Evolutionary conservation across 495 filamentous ascomycete species (phyloP), one percentile per base, ranked within the genome.

Genomic region (Pyrenopolyporus hunteri): DNA sequence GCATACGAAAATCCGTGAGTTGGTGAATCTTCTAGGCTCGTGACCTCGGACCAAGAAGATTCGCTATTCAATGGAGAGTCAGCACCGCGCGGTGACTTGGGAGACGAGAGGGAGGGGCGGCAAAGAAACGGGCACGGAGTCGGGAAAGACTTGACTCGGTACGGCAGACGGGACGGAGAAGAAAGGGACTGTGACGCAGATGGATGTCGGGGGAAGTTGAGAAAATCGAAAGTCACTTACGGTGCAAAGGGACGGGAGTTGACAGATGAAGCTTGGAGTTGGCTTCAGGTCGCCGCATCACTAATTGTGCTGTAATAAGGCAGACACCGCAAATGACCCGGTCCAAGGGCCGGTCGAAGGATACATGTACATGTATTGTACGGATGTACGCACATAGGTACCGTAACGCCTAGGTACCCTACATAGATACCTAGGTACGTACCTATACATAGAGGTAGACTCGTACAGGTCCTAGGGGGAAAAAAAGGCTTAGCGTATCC

Each of bases 11-110:
- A 25, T 52, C 16, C 23, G 40, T 39, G 35, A 52, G n/a, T n/a
- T 4, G 22, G 16, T 49, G 49, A 63, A 57, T 46, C 22, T 57
- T 63, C 52, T 20, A 45, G 45, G 31, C 45, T 26, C 37, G 59
- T 52, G 45, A 51, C 57, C 37, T 39, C 32, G 39, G 31, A 29
- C 8, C 19, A 37, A 16, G 11, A 20, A 10, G 51, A 31, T 33
- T 33, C n/a, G 16, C 49, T 25, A 25, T 33, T 35, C 22, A 23
- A 25, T 11, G 25, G 13, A 33, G 11, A 8, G 8, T 54, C n/a
- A 31, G 42, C 37, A 14, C 5, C 9, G 31, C 16, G 20, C 44
- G 22, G 26, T 37, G 4, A 37, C 8, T 31, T 40, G n/a, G 39
- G 8, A 17, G 35, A 11, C 14, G 19, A 26, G 19, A 29, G 10